phyloP scores from a whole-genome alignment of 2,329 filamentous ascomycete species.

The Colletotrichum salicis region DNA sequence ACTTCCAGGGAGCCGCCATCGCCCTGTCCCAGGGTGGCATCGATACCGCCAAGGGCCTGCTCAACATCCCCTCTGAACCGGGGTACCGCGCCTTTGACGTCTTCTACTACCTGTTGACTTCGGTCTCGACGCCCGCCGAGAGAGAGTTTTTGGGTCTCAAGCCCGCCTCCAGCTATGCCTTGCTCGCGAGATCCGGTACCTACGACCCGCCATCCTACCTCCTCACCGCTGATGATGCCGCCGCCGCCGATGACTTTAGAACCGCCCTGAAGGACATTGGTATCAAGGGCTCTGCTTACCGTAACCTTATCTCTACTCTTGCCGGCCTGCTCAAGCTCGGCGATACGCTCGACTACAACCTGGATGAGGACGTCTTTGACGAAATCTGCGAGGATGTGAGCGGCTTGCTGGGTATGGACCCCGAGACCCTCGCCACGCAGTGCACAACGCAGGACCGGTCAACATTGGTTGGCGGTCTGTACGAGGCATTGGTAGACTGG shows the following conservation, averaged over 20 bases:
- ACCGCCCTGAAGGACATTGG: slow-evolving; percentile 88
- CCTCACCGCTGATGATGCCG: slow-evolving; percentile 90
- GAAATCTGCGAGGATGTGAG: slow-evolving; percentile 91
- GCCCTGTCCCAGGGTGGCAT: slow-evolving; percentile 89
- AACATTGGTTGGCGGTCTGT: slow-evolving; percentile 84
- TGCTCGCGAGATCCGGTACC: slow-evolving; percentile 85
- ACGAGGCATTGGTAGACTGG: slow-evolving; percentile 95
- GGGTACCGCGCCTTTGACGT: slow-evolving; percentile 96
- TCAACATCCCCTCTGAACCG: slow-evolving; percentile 80
- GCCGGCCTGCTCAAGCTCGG: slow-evolving; percentile 91
- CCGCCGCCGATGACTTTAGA: slow-evolving; percentile 92
- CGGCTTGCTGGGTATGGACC: slow-evolving; percentile 85
- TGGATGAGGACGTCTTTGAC: slow-evolving; percentile 87
- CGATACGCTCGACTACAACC: slow-evolving; percentile 84
- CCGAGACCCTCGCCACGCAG: slow-evolving; percentile 80
- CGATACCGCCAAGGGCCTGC: slow-evolving; percentile 81
- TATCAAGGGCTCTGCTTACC: slow-evolving; percentile 86
- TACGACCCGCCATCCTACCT: slow-evolving; percentile 89
- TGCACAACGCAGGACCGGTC: slow-evolving; percentile 87
- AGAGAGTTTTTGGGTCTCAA: slow-evolving; percentile 88
- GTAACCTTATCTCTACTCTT: slow-evolving; percentile 85
- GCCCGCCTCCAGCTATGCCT: slow-evolving; percentile 77
- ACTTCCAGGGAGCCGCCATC: slow-evolving; percentile 78
- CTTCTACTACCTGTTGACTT: slow-evolving; percentile 95
- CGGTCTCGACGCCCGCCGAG: slow-evolving; percentile 88